phyloP scores from a whole-genome alignment of 1,284 basidiomycete species.

The Tetrapyrgos nigripes region DNA sequence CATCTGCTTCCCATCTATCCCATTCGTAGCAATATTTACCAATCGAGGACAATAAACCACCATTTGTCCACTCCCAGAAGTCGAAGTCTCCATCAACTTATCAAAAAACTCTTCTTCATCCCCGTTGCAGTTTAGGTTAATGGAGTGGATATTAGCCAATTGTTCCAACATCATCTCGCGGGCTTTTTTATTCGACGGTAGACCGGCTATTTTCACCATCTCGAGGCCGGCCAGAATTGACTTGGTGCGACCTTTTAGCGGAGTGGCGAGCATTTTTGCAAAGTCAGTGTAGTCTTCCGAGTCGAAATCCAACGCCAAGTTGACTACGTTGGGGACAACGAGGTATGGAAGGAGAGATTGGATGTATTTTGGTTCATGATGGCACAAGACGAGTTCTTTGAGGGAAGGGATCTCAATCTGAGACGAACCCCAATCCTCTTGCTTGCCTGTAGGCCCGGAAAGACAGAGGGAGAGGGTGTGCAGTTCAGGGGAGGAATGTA shows the following conservation, averaged over 20 bases:
- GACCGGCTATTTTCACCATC: constrained; percentile 52
- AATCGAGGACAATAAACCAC: constrained; percentile 46
- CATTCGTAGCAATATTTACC: constrained; percentile 50
- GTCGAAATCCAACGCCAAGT: constrained; percentile 59
- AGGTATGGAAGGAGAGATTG: constrained; percentile 54
- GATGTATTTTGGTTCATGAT: constrained; percentile 50
- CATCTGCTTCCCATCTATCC: constrained; percentile 46
- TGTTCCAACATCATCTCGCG: constrained; percentile 48
- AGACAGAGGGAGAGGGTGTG: constrained; percentile 50
- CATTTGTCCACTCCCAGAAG: constrained; percentile 16
- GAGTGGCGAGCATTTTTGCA: constrained; percentile 44
- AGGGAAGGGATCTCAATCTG: constrained; percentile 54
- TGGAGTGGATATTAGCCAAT: constrained; percentile 45
- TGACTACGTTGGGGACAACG: constrained; percentile 51
- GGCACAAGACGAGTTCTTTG: constrained; percentile 53
- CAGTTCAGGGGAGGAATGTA: constrained; percentile 56
- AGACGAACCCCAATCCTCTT: constrained; percentile 35
- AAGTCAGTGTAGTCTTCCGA: constrained; percentile 55
- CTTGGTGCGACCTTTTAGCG: constrained; percentile 38
- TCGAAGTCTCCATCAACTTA: constrained; percentile 36
- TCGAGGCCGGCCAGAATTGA: constrained; percentile 52
- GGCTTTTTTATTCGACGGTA: constrained; percentile 45
- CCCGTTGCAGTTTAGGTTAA: constrained; percentile 51
- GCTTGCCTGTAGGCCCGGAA: constrained; percentile 55
- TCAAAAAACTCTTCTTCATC: constrained; percentile 44